Percentiles rank a stretch among this genome's conserved stretches.
Evolutionary conservation across 257 asterid genomes (phyloP).

Genomic region (Ballota nigra): DNA sequence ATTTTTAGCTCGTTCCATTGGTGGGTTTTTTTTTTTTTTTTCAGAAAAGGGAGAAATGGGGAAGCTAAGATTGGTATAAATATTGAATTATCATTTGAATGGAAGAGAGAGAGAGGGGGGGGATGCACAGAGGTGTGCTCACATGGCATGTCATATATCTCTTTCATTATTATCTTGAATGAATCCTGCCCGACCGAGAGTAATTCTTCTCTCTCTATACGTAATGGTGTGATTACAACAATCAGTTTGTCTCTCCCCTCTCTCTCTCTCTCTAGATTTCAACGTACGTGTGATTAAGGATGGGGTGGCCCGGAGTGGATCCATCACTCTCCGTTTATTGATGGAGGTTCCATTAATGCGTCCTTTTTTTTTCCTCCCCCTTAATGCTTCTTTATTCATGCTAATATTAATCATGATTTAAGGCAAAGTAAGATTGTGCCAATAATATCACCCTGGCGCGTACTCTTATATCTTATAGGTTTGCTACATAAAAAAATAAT

Average conservation of each 20-base stretch:
- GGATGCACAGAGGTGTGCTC: slow-evolving; percentile 53
- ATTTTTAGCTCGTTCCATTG: slow-evolving; percentile 44
- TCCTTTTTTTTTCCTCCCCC: not conserved
- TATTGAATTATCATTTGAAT: slow-evolving; percentile 27
- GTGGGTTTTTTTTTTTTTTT: too few relatives aligned
- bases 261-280: slow-evolving; percentile 38
- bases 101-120: not conserved
- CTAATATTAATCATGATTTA: not conserved
- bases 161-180: slow-evolving; percentile 9
- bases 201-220: slow-evolving; percentile 4
- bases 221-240: slow-evolving; percentile 3
- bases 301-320: slow-evolving; percentile 36
- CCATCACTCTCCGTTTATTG: slow-evolving; percentile 41
- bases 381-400: not conserved
- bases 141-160: slow-evolving; percentile 79
- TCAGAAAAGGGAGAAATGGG: not conserved
- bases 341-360: not conserved
- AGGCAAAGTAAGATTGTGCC: not conserved
- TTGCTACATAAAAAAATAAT: too few relatives aligned
- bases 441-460: too few relatives aligned
- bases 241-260: slow-evolving; percentile 27
- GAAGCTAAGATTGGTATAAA: slow-evolving; percentile 45
- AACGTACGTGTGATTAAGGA: slow-evolving; percentile 58
- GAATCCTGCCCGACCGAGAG: not conserved
- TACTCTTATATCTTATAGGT: too few relatives aligned